These are phyloP conservation scores for Amaranthus cruentus DNA, from an alignment of 148 eudicot genomes.

Conservation along the genomic window DNA sequence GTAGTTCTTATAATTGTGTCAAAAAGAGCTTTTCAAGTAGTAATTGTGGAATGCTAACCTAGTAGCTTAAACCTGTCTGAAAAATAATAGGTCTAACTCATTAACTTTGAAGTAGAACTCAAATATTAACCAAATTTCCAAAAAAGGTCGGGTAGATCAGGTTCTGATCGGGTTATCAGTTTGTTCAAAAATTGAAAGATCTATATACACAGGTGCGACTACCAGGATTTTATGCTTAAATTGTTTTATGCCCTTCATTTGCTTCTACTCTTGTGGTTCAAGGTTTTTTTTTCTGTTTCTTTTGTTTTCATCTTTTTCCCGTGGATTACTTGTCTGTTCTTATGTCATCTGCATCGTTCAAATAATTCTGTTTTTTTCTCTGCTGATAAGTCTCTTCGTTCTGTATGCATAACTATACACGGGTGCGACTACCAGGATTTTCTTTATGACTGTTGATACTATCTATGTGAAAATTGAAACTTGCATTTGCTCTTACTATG, in stretches of 20 bases:
- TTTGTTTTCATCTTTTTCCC: not conserved
- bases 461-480: slow-evolving; percentile 1
- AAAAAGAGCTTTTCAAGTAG: too few species aligned
- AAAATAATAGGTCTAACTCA: too few species aligned
- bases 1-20: too few species aligned
- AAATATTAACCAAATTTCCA: too few species aligned
- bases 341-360: not conserved
- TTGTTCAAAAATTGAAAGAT: too few species aligned
- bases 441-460: not conserved
- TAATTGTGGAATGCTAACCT: too few species aligned
- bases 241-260: not conserved
- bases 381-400: not conserved
- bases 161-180: too few species aligned
- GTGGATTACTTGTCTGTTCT: not conserved
- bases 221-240: not conserved
- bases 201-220: not conserved
- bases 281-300: not conserved
- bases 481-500: slow-evolving; percentile 11
- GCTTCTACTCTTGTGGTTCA: too few species aligned
- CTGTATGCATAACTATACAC: not conserved
- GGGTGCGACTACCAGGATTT: not conserved
- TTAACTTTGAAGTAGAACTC: too few species aligned
- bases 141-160: too few species aligned
- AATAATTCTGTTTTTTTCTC: not conserved
- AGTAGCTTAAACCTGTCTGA: too few species aligned